These are phyloP conservation scores for Taphrina betulina DNA, from an alignment of 1,139 yeast species.

Conservation along the genomic window DNA sequence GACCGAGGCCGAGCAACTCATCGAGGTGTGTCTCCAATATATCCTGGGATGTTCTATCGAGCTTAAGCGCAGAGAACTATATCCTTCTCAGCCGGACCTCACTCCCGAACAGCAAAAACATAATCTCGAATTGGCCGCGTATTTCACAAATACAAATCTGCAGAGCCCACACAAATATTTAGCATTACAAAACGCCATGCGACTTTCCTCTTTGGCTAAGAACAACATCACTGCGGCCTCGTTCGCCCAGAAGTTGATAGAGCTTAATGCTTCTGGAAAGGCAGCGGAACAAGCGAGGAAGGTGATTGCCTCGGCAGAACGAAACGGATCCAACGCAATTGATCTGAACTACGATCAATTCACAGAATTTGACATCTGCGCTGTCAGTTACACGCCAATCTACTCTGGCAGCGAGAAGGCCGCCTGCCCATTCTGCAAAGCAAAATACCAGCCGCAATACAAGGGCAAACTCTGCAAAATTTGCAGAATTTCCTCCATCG, in stretches of 20 bases:
- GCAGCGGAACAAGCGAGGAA: conserved; percentile 80
- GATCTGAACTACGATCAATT: conserved; percentile 87
- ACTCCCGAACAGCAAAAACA: conserved; percentile 66
- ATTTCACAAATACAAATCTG: conserved; percentile 81
- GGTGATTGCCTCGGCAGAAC: conserved; percentile 75
- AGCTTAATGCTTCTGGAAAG: conserved; percentile 65
- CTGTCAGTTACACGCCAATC: conserved; percentile 82
- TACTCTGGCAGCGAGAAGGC: conserved; percentile 70
- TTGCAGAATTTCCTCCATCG: conserved; percentile 74
- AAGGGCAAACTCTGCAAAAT: conserved; percentile 78
- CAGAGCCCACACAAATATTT: conserved; percentile 80
- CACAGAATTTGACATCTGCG: conserved; percentile 88
- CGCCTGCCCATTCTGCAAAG: conserved; percentile 85
- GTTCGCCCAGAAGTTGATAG: conserved; percentile 81
- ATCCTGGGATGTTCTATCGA: conserved; percentile 90
- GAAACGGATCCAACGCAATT: conserved; percentile 77
- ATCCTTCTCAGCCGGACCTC: conserved; percentile 44
- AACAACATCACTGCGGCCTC: conserved; percentile 85
- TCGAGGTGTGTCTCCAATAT: conserved; percentile 80
- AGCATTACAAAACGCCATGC: conserved; percentile 94
- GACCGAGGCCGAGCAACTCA: conserved; percentile 59
- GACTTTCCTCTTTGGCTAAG: conserved; percentile 81
- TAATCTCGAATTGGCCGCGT: conserved; percentile 90
- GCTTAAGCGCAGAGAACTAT: conserved; percentile 73
- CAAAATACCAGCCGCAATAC: conserved; percentile 72